phyloP scores from a whole-genome alignment of 139 green algal genomes.

The Chlamydomonas sp. region DNA sequence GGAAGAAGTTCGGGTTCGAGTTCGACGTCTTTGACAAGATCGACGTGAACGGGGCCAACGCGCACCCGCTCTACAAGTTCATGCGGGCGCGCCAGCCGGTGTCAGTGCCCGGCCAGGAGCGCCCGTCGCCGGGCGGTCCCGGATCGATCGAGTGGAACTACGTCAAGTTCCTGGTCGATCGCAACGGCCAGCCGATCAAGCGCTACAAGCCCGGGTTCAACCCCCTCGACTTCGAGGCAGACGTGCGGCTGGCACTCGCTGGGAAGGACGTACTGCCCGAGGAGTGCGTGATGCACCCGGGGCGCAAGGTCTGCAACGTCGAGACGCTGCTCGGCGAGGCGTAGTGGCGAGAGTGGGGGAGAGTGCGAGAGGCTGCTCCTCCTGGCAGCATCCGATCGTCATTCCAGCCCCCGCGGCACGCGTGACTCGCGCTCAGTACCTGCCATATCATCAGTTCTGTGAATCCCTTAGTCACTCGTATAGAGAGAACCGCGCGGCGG shows the following conservation, averaged over 20 bases:
- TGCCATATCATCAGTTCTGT: no score
- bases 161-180: slow-evolving; percentile 36
- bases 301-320: slow-evolving; percentile 71
- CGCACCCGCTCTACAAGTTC: slow-evolving; percentile 76
- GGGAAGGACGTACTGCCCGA: slow-evolving; percentile 41
- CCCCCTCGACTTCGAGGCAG: slow-evolving; percentile 63
- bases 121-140: not conserved
- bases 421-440: no score
- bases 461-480: no score
- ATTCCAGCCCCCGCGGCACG: no score
- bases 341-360: no score
- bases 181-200: slow-evolving; percentile 59
- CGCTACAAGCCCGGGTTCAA: slow-evolving; percentile 73
- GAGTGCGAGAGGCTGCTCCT: no score
- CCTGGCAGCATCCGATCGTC: no score
- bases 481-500: no score
- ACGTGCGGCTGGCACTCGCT: slow-evolving; percentile 57
- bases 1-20: slow-evolving; percentile 78
- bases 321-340: no score
- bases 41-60: slow-evolving; percentile 66
- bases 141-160: slow-evolving; percentile 50
- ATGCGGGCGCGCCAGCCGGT: slow-evolving; percentile 32
- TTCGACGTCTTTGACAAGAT: slow-evolving; percentile 62
- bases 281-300: slow-evolving; percentile 68
- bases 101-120: slow-evolving; percentile 3